phyloP scores from a whole-genome alignment of 768 basidiomycete species.

The Dictyophora rubrovolvata region DNA sequence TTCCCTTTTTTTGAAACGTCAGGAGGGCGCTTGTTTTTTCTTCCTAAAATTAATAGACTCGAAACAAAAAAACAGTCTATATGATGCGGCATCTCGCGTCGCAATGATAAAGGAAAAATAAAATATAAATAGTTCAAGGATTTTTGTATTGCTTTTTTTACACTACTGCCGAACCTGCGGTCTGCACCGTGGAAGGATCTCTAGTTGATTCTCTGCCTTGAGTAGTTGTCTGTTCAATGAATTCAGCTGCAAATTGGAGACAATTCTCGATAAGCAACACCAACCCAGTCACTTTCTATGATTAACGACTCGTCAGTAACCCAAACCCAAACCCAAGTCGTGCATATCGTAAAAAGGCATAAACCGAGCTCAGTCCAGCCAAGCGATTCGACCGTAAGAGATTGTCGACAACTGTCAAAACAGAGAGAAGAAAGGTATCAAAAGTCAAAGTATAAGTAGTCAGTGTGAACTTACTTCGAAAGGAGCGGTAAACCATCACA shows the following conservation, averaged over 20 bases:
- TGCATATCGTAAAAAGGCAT: conserved; percentile 42
- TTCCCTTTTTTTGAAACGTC: conserved; percentile 2
- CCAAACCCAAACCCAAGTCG: conserved; percentile 51
- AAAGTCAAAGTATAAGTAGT: neutral
- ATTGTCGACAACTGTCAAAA: conserved; percentile 53
- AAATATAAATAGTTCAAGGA: neutral
- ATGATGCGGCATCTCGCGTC: too few species aligned
- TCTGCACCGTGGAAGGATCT: neutral
- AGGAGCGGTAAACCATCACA: conserved; percentile 45
- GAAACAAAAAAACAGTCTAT: too few species aligned
- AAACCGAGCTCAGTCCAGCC: conserved; percentile 70
- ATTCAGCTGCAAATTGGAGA: neutral
- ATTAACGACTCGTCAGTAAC: conserved; percentile 23
- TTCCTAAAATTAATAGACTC: neutral
- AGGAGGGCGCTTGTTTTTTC: neutral
- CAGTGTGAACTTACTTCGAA: conserved; percentile 33
- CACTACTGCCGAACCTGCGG: neutral
- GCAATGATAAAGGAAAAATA: too few species aligned
- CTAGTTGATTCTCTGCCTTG: neutral
- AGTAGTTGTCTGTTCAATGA: neutral
- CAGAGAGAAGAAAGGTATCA: neutral
- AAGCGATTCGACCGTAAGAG: conserved; percentile 60
- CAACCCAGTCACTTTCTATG: conserved; percentile 28
- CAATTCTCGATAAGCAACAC: neutral
- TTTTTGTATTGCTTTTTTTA: neutral